Base-by-base conservation (phyloP, 1,284 basidiomycete species). In the Tausonia pullulans region DNA sequence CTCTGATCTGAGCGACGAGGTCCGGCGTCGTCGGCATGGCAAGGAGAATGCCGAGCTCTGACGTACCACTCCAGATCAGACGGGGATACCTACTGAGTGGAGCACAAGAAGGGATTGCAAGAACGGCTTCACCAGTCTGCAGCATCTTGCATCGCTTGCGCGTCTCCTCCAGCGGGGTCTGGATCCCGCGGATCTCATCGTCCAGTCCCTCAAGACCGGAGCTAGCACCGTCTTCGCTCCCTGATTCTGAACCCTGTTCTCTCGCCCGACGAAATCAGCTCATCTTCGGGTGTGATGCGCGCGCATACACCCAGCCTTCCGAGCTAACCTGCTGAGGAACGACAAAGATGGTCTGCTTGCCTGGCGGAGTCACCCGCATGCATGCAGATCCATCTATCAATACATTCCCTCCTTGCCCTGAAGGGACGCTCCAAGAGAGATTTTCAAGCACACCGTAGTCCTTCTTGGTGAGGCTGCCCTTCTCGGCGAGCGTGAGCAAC, bases 381-480 rank as follows among this genome's bases (percentile, higher is more conserved):
- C 58, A 40, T 7, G 9, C 7, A 3, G 16, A 44, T 5, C 3
- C 10, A 9, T 40, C 5, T 9, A 5, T 7, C 16, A n/a, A 4
- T 16, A 39, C 3, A 14, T 39, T 53, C 44, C 4, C 5, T 44
- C 41, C 49, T 6, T 7, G 6, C 8, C 9, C 3, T 9, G 9
- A 13, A 46, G 50, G 2, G 43, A 14, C 43, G 49, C 46, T 60
- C 50, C 41, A 8, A n/a, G 8, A 41, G 49, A 27, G 39, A 14
- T 5, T 16, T 14, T 7, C 55, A 16, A 41, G 13, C 78, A 62
- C 71, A 87, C 88, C 88, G 64, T 89, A 90, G 52, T 79, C 78
- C 75, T 90, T 90, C 72, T 88, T 86, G 0, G 84, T 81, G 16
- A 90, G 78, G 55, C 83, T 80, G 10, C 86, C 86, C 71, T 83